Evolutionary conservation across 768 basidiomycete genomes (phyloP).

Genomic region (Candolleomyces eurysporus): DNA sequence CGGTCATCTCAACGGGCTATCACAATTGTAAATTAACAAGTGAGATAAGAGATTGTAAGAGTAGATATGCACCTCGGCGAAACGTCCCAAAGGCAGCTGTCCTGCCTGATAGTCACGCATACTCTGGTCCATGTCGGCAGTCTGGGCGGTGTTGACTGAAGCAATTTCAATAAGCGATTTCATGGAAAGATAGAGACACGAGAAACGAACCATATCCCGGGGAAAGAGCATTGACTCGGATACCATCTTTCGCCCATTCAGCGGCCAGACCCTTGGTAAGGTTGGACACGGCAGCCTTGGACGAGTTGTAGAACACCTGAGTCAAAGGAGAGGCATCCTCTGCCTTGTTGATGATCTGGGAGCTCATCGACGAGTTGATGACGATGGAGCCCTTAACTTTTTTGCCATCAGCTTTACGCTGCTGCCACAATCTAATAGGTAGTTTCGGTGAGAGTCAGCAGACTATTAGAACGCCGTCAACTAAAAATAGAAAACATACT

Average conservation of each 20-base stretch:
- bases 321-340: slow-evolving; percentile 44
- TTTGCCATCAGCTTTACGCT: too few species aligned
- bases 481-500: slow-evolving; percentile 28
- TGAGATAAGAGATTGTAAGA: not conserved
- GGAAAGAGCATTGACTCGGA: slow-evolving; percentile 60
- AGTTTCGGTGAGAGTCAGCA: not conserved
- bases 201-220: slow-evolving; percentile 54
- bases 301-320: slow-evolving; percentile 66
- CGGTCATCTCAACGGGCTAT: slow-evolving; percentile 57
- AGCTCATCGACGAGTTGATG: slow-evolving; percentile 65
- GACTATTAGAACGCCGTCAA: too few species aligned
- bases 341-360: slow-evolving; percentile 59
- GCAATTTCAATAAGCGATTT: not conserved
- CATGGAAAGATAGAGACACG: not conserved
- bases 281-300: slow-evolving; percentile 63
- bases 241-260: slow-evolving; percentile 55
- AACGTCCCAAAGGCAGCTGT: slow-evolving; percentile 52
- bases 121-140: slow-evolving; percentile 46
- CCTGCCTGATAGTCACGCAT: slow-evolving; percentile 48
- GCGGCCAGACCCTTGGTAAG: slow-evolving; percentile 57
- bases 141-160: slow-evolving; percentile 60
- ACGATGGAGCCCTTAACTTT: slow-evolving; percentile 52
- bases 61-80: slow-evolving; percentile 43
- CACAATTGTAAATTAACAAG: not conserved
- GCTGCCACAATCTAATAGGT: slow-evolving; percentile 42